These are phyloP conservation scores for Fennellomyces sp. DNA, from an alignment of 371 early-diverging fungal genomes.

Conservation along the genomic window DNA sequence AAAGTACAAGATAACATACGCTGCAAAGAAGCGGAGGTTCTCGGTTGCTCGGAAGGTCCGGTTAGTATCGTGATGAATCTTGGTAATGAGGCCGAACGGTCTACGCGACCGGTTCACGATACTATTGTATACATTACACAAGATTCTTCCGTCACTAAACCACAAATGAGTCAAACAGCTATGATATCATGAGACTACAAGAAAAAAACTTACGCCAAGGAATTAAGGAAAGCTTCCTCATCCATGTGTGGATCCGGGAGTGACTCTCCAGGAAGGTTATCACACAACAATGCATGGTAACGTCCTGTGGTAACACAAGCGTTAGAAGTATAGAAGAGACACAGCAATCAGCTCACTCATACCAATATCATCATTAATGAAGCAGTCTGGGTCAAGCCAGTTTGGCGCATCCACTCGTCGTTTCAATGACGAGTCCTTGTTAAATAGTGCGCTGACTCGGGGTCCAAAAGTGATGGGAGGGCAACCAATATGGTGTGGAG, in stretches of 20 bases:
- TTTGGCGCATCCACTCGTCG: slow-evolving; percentile 14
- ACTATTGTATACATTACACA: slow-evolving; percentile 60
- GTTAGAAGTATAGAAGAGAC: background rate
- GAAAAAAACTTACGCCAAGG: slow-evolving; percentile 36
- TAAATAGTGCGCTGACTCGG: slow-evolving; percentile 40
- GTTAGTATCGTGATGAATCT: slow-evolving; percentile 59
- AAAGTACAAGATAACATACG: slow-evolving; percentile 40
- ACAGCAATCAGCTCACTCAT: background rate
- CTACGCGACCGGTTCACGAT: slow-evolving; percentile 59
- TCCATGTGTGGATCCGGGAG: slow-evolving; percentile 47
- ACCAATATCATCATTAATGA: slow-evolving; percentile 38
- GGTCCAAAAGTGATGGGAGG: slow-evolving; percentile 39
- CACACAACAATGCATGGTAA: slow-evolving; percentile 43
- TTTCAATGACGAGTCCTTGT: slow-evolving; percentile 1
- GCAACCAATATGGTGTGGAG: slow-evolving; percentile 48
- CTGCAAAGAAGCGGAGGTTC: slow-evolving; percentile 64
- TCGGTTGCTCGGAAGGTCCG: slow-evolving; percentile 67
- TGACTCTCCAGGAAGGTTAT: slow-evolving; percentile 16
- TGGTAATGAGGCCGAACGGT: slow-evolving; percentile 65
- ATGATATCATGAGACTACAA: background rate
- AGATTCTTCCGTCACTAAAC: slow-evolving; percentile 54
- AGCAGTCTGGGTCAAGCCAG: slow-evolving; percentile 42
- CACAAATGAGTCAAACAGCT: background rate
- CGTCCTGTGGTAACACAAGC: slow-evolving; percentile 26
- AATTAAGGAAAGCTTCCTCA: slow-evolving; percentile 46